These are phyloP conservation scores for Trichoderma sp. DNA, from an alignment of 2,329 filamentous ascomycete genomes.

Conservation along the genomic window DNA sequence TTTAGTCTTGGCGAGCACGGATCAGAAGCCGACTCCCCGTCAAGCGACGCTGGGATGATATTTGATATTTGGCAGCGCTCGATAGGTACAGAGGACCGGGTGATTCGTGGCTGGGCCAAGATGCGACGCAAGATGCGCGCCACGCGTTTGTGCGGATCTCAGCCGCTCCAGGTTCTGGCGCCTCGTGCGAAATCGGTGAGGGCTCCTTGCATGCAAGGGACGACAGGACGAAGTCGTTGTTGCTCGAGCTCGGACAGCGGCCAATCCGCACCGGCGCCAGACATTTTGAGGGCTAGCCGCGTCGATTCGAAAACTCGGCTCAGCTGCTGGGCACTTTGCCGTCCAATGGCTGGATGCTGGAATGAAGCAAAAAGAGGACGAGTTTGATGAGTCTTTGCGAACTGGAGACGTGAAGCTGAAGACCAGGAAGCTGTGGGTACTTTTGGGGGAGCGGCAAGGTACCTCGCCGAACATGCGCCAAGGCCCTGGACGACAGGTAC, in stretches of 20 bases:
- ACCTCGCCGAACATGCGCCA: background rate
- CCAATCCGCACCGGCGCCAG: constrained; percentile 3
- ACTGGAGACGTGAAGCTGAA: background rate
- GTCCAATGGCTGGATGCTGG: background rate
- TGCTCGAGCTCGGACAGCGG: background rate
- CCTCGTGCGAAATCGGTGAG: constrained; percentile 11
- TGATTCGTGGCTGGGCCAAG: constrained; percentile 1
- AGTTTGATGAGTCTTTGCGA: background rate
- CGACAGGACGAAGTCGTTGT: background rate
- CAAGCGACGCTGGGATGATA: background rate
- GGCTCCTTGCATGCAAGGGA: constrained; percentile 6
- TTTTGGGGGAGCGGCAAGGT: background rate
- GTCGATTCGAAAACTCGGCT: background rate
- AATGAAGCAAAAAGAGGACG: background rate
- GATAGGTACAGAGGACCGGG: background rate
- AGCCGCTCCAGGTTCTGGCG: constrained; percentile 16
- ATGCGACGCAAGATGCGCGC: constrained; percentile 15
- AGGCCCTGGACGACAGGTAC: background rate
- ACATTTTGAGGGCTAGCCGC: background rate
- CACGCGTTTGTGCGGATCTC: constrained; percentile 11
- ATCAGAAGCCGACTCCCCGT: constrained; percentile 17
- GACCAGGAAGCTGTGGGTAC: background rate
- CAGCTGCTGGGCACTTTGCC: constrained; percentile 1
- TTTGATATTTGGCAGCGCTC: background rate
- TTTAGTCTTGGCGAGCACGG: constrained; percentile 20